Evolutionary conservation across 176 grass and related monocot genomes (phyloP), one percentile per base, ranked within the genome.

Genomic region (Echinochloa phyllopogon): DNA sequence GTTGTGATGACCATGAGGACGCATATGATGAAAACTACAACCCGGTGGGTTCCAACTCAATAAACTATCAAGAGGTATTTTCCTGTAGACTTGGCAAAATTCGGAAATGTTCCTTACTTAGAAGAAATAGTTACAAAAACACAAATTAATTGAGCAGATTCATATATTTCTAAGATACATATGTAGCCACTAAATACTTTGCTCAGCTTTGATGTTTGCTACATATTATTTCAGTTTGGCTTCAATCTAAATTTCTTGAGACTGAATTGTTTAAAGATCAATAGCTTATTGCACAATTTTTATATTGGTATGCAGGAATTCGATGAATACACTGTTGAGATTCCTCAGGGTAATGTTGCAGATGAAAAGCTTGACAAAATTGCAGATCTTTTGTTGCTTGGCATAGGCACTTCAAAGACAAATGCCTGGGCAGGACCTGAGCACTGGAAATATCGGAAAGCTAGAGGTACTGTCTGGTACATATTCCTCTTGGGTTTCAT

Each of bases 401-500:
- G 93, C 40, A 90, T 90, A 76, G 87, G 89, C 75, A 86, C 89
- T 81, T 92, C 88, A 52, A 98, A 92, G 81, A 89, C 91, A 83
- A 98, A 98, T 94, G 93, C 96, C n/a, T 98, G 93, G 96, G 96
- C 96, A 74, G 96, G 96, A 76, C 96, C 93, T 10, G 93, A 98
- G 75, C 96, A 98, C 88, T 98, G 96, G 96, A 98, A 96, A 69
- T 98, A 92, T 88, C 78, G 33, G 57, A 98, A 98, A 87, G 76
- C 63, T 78, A 95, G 92, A 92, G 93, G 96, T 98, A 94, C 13
- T 66, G 12, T 40, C 2, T 18, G 16, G n/a, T 24, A 38, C 13
- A 6, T 27, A 70, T 37, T 82, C 15, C 75, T 13, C 66, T 72
- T 87, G 65, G 17, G 15, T 74, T 91, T 49, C 68, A 55, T 89